phyloP scores from a whole-genome alignment of 768 basidiomycete genomes.

The Hericium erinaceus region DNA sequence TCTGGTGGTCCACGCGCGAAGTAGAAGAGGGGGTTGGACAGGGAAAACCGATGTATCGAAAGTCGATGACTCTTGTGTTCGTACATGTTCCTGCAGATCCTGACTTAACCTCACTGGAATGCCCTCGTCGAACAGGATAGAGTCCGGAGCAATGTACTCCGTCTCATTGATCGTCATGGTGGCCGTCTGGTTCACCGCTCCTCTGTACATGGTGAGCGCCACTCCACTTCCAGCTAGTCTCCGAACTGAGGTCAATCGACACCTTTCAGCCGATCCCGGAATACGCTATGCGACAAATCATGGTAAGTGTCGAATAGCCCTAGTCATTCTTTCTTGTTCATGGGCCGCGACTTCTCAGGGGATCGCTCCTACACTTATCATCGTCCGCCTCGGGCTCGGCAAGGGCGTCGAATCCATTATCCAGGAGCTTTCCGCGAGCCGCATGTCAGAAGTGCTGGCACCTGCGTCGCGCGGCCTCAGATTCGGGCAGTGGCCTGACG shows the following conservation, averaged over 20 bases:
- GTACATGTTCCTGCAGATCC: neutral
- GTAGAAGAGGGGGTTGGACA: neutral
- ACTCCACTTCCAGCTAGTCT: neutral
- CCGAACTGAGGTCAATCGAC: neutral
- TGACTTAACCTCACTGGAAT: neutral
- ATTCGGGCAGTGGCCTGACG: neutral
- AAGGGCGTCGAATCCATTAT: neutral
- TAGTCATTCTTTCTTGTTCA: neutral
- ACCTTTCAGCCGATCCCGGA: neutral
- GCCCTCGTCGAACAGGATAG: neutral
- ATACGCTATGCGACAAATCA: neutral
- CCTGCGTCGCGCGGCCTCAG: neutral
- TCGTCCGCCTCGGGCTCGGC: neutral
- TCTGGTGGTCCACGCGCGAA: neutral
- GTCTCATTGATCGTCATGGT: neutral
- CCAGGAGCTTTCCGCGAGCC: neutral
- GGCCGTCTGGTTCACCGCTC: neutral
- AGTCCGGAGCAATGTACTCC: neutral
- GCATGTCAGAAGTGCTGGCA: neutral
- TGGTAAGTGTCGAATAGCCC: neutral
- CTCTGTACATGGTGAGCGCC: neutral
- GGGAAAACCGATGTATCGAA: neutral
- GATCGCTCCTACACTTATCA: neutral
- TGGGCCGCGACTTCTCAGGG: neutral
- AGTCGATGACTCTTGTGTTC: neutral